Base-by-base conservation (phyloP, 2,329 filamentous ascomycete species). In the Mariannaea sp. region DNA sequence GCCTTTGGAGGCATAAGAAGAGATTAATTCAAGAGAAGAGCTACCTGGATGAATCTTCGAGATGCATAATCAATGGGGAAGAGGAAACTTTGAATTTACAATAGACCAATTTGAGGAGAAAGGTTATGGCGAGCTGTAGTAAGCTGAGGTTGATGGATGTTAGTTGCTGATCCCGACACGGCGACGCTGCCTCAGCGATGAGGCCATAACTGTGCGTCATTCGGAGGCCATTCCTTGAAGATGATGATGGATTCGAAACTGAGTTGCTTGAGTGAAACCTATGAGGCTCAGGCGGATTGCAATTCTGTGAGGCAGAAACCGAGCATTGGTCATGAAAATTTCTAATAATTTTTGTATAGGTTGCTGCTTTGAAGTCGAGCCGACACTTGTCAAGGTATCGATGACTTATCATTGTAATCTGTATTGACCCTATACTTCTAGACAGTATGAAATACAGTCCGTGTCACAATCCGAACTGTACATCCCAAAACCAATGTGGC, bases 391-490 rank as follows among this genome's bases (percentile, higher is more conserved):
- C 26, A 12, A 29, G 26, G n/a, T n/a, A n/a, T n/a, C n/a, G n/a
- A n/a, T n/a, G n/a, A n/a, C n/a, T n/a, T n/a, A n/a, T n/a, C n/a
- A n/a, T n/a, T n/a, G n/a, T n/a, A n/a, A n/a, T n/a, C n/a, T n/a
- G n/a, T n/a, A n/a, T n/a, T n/a, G n/a, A n/a, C n/a, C n/a, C n/a
- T n/a, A n/a, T n/a, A n/a, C 29, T 12, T 32, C 5, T 4, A 10
- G 7, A 49, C 39, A 43, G 47, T 49, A 30, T 32, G 5, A 36
- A n/a, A 12, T 7, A 12, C 12, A 16, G 22, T 1, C 3, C 6
- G 8, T 12, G 14, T 5, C 7, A 5, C 35, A 61, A 55, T 57
- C 50, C 51, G 22, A 56, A 62, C 47, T 13, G 8, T 12, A 2
- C n/a, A n/a, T n/a, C n/a, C n/a, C n/a, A n/a, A n/a, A n/a, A n/a